phyloP scores from a whole-genome alignment of 495 filamentous ascomycete genomes.

The Penicillium alfredii region DNA sequence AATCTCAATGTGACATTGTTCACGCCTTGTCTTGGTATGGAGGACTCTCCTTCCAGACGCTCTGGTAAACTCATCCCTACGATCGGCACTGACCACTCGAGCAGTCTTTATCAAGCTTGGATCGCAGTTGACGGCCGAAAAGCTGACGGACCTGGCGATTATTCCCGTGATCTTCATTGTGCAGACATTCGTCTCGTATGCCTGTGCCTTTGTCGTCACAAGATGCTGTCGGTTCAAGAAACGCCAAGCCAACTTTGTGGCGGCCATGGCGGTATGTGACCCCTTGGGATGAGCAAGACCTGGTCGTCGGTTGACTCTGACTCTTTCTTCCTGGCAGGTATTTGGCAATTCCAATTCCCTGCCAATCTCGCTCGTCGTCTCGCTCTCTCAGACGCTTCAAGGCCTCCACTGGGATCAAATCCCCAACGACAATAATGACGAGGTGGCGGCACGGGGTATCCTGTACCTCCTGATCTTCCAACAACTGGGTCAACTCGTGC shows the following conservation, averaged over 20 bases:
- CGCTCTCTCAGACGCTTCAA: conserved; percentile 81
- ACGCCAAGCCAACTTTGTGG: conserved; percentile 83
- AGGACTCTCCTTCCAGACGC: not conserved
- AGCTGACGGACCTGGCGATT: conserved; percentile 81
- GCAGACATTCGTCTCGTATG: conserved; percentile 78
- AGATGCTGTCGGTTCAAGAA: conserved; percentile 75
- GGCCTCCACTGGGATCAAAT: conserved; percentile 92
- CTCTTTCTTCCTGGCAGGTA: conserved; percentile 46
- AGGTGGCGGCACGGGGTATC: conserved; percentile 90
- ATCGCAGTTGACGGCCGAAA: conserved; percentile 87
- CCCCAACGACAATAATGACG: conserved; percentile 86
- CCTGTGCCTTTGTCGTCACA: conserved; percentile 62
- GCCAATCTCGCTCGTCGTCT: conserved; percentile 92
- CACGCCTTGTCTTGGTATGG: conserved; percentile 91
- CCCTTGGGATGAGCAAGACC: not conserved
- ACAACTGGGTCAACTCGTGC: conserved; percentile 88
- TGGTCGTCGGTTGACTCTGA: conserved; percentile 11
- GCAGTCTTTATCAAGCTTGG: conserved; percentile 95
- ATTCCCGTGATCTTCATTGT: conserved; percentile 90
- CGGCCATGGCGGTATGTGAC: conserved; percentile 78
- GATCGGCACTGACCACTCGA: conserved; percentile 3
- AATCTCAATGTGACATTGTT: conserved; percentile 93
- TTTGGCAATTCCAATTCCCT: conserved; percentile 99
- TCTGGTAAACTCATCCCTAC: not conserved
- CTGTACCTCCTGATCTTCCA: conserved; percentile 96